A percentile compares a stretch with the other conserved stretches of the same genome.
phyloP scores from a whole-genome alignment of 805 yeast species.

The Myxozyma sirexii region DNA sequence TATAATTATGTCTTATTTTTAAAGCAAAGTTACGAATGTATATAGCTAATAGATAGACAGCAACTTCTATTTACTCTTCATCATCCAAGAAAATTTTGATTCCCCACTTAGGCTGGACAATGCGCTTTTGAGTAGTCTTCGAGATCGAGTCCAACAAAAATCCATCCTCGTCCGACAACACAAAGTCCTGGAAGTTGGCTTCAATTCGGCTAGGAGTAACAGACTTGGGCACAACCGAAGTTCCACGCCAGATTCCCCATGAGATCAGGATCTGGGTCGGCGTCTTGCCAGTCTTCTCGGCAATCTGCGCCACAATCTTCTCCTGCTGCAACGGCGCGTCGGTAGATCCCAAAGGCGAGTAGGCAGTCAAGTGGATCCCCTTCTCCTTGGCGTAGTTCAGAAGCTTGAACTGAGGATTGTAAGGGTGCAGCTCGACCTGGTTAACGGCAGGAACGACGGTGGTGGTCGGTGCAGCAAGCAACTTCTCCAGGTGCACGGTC shows the following conservation, averaged over 20 bases:
- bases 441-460: constrained; percentile 66
- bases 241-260: constrained; percentile 59
- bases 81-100: constrained; percentile 29
- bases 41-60: too few relatives aligned
- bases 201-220: constrained; percentile 63
- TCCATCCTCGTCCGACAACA: constrained; percentile 50
- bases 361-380: constrained; percentile 67
- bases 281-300: constrained; percentile 55
- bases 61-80: constrained; percentile 2
- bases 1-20: too few relatives aligned
- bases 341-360: constrained; percentile 71
- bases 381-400: constrained; percentile 55
- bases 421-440: constrained; percentile 80
- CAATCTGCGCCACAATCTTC: constrained; percentile 56
- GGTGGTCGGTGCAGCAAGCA: constrained; percentile 37
- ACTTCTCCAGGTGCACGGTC: constrained; percentile 31
- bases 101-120: constrained; percentile 34
- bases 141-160: constrained; percentile 38
- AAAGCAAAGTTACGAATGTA: too few relatives aligned
- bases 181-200: constrained; percentile 46
- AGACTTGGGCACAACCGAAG: constrained; percentile 70
- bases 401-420: constrained; percentile 66
- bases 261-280: constrained; percentile 60
- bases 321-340: constrained; percentile 43
- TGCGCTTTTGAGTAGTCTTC: constrained; percentile 26